Evolutionary conservation across 768 basidiomycete genomes (phyloP).

Genomic region (Piloderma croceum): DNA sequence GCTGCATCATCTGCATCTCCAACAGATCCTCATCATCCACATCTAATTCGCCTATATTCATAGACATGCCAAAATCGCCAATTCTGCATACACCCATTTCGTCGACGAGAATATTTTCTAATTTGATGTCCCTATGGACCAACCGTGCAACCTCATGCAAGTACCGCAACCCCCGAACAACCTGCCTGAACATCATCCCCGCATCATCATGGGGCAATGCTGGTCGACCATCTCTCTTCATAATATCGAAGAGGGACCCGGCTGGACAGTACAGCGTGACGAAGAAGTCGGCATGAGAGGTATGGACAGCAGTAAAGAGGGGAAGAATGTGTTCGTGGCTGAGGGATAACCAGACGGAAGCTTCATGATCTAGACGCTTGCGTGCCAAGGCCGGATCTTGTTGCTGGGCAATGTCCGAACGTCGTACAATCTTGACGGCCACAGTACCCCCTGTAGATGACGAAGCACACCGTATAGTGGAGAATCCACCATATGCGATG

Average conservation of each 20-base stretch:
- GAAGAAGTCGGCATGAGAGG: conserved; percentile 65
- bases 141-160: conserved; percentile 70
- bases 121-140: conserved; percentile 93
- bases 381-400: conserved; percentile 41
- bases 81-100: conserved; percentile 84
- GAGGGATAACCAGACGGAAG: conserved; percentile 65
- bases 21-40: conserved; percentile 37
- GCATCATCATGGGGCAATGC: conserved; percentile 72
- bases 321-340: conserved; percentile 85
- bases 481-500: conserved; percentile 79
- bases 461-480: conserved; percentile 67
- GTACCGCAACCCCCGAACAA: conserved; percentile 78
- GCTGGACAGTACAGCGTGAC: conserved; percentile 81
- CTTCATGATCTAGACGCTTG: conserved; percentile 65
- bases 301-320: conserved; percentile 61
- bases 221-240: conserved; percentile 63
- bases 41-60: conserved; percentile 50
- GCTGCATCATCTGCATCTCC: conserved; percentile 11
- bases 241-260: conserved; percentile 79
- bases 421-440: conserved; percentile 80
- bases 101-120: conserved; percentile 94
- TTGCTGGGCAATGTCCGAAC: conserved; percentile 50
- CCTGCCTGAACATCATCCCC: conserved; percentile 81
- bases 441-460: conserved; percentile 59
- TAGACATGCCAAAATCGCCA: conserved; percentile 78